These are phyloP conservation scores for Metschnikowia arizonensis DNA, from an alignment of 805 yeast genomes.

Conservation along the genomic window DNA sequence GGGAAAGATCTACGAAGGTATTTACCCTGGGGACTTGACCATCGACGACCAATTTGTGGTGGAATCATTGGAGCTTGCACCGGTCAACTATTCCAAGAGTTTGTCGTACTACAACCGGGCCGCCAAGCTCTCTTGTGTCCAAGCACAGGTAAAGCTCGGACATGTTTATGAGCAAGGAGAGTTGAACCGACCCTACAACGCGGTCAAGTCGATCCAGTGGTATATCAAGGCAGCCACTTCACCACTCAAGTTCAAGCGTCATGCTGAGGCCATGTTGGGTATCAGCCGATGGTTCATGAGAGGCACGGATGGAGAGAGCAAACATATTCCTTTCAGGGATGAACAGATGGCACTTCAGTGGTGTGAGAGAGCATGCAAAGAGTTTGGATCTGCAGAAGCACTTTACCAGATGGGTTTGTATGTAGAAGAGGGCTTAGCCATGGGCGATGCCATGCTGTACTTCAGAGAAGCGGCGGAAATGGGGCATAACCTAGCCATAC, in stretches of 20 bases:
- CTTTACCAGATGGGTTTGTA: conserved; percentile 36
- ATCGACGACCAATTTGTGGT: conserved; percentile 34
- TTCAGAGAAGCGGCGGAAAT: conserved; percentile 31
- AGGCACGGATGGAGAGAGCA: conserved; percentile 33
- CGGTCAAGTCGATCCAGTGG: conserved; percentile 44
- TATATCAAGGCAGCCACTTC: conserved; percentile 39
- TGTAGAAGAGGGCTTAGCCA: conserved; percentile 33
- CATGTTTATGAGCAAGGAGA: conserved; percentile 42
- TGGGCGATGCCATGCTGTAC: conserved; percentile 29
- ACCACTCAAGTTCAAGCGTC: conserved; percentile 36
- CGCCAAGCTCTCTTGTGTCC: conserved; percentile 37
- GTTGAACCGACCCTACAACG: conserved; percentile 35
- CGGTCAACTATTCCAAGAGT: conserved; percentile 41
- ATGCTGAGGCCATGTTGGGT: conserved; percentile 45
- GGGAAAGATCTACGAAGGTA: conserved; percentile 42
- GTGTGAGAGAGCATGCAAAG: conserved; percentile 42
- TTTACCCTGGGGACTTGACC: conserved; percentile 41
- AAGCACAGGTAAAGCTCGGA: conserved; percentile 41
- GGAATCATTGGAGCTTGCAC: conserved; percentile 33
- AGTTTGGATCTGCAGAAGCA: conserved; percentile 38
- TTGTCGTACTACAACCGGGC: conserved; percentile 40
- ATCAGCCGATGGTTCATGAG: conserved; percentile 38
- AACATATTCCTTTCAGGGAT: conserved; percentile 34
- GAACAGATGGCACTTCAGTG: conserved; percentile 38
- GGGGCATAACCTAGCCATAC: conserved; percentile 29